These are phyloP conservation scores for Hyphopichia khmerensis DNA, from an alignment of 1,139 yeast species.

Conservation along the genomic window DNA sequence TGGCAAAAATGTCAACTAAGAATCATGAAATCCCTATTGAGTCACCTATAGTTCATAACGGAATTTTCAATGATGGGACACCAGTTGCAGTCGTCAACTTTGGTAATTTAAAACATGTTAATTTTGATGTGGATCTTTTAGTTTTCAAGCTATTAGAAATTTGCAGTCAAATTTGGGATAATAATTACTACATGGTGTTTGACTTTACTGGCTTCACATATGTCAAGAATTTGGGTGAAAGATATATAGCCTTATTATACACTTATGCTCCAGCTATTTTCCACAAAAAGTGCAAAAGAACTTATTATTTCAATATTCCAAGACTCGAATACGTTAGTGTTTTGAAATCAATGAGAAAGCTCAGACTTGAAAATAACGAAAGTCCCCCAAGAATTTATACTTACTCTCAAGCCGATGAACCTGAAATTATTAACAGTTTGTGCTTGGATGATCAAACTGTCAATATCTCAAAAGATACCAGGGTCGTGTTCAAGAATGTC, in stretches of 20 bases:
- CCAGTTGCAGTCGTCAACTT: constrained; percentile 65
- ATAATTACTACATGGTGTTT: constrained; percentile 58
- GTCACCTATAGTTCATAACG: constrained; percentile 55
- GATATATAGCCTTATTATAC: constrained; percentile 30
- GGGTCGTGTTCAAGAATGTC: constrained; percentile 62
- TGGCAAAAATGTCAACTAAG: constrained; percentile 64
- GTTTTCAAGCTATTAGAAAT: constrained; percentile 66
- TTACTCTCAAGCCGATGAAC: constrained; percentile 48
- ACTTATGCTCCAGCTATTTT: constrained; percentile 50
- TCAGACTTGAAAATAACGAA: constrained; percentile 14
- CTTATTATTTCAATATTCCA: constrained; percentile 65
- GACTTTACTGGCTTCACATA: constrained; percentile 67
- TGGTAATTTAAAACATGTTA: constrained; percentile 38
- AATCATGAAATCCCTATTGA: constrained; percentile 48
- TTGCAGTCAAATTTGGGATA: constrained; percentile 73
- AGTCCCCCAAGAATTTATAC: constrained; percentile 25
- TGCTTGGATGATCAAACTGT: constrained; percentile 47
- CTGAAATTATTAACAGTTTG: constrained; percentile 46
- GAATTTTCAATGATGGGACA: constrained; percentile 69
- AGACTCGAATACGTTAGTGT: constrained; percentile 36
- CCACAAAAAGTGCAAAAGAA: constrained; percentile 52
- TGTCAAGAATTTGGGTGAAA: constrained; percentile 28
- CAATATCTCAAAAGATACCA: constrained; percentile 48
- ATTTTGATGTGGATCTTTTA: constrained; percentile 54
- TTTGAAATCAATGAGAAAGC: constrained; percentile 19